phyloP scores from a whole-genome alignment of 106 monocot genomes.

The Vanilla planifolia region DNA sequence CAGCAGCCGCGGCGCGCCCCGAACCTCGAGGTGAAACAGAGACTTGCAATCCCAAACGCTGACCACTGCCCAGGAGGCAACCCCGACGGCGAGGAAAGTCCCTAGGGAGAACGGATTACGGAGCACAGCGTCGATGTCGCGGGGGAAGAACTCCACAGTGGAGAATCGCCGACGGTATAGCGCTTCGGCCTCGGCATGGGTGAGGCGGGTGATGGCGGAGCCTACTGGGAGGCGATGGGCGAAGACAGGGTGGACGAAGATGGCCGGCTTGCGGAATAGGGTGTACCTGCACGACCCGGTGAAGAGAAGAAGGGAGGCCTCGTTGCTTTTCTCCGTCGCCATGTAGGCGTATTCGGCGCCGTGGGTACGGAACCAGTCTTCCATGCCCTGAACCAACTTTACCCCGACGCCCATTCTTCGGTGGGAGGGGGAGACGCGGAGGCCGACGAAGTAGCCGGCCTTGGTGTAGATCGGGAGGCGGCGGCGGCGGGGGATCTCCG shows the following conservation, averaged over 20 bases:
- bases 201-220: constrained; percentile 19
- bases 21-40: constrained; percentile 47
- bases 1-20: constrained; percentile 28
- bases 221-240: too few species aligned
- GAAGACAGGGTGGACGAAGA: constrained; percentile 32
- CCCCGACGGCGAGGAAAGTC: constrained; percentile 34
- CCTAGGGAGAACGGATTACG: constrained; percentile 35
- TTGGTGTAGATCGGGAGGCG: constrained; percentile 14
- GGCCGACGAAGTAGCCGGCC: constrained; percentile 28
- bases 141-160: constrained; percentile 47
- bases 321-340: constrained; percentile 26
- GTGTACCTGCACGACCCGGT: constrained; percentile 18
- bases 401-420: constrained; percentile 21
- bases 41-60: constrained; percentile 55
- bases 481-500: neutral
- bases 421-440: constrained; percentile 25
- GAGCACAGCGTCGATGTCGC: constrained; percentile 48
- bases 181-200: constrained; percentile 27
- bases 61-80: constrained; percentile 42
- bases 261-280: constrained; percentile 22
- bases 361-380: constrained; percentile 16
- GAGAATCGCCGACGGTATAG: constrained; percentile 35
- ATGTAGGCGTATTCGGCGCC: constrained; percentile 32
- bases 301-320: constrained; percentile 29
- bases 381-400: constrained; percentile 14